Percentiles rank a stretch among this genome's conserved stretches.
These are phyloP conservation scores for Lasiodiplodia hormozganensis DNA, from an alignment of 2,329 filamentous ascomycete species.

Conservation along the genomic window DNA sequence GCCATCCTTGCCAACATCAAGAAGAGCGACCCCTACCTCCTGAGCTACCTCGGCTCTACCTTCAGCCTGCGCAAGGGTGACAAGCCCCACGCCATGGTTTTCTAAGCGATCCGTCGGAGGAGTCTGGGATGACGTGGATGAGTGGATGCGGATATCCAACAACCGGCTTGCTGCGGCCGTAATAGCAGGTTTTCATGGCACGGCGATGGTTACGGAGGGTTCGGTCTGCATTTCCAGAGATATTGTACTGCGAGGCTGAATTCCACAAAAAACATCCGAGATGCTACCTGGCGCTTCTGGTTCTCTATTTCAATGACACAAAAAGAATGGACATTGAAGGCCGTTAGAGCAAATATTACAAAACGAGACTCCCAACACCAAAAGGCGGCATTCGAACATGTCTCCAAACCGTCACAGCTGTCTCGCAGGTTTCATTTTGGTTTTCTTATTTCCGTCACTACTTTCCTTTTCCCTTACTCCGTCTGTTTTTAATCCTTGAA, in stretches of 20 bases:
- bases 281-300: slow-evolving; percentile 30
- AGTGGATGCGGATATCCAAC: slow-evolving; percentile 47
- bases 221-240: slow-evolving; percentile 49
- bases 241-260: slow-evolving; percentile 50
- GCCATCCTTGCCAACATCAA: slow-evolving; percentile 93
- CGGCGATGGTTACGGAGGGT: slow-evolving; percentile 46
- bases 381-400: background rate
- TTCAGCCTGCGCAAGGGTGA: slow-evolving; percentile 99
- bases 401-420: background rate
- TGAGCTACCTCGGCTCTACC: slow-evolving; percentile 90
- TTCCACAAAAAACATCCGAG: slow-evolving; percentile 40
- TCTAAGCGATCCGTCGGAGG: slow-evolving; percentile 64
- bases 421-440: slow-evolving; percentile 1
- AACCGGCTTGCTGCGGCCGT: slow-evolving; percentile 49
- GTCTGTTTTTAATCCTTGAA: slow-evolving; percentile 38
- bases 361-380: slow-evolving; percentile 27
- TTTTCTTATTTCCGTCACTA: slow-evolving; percentile 9
- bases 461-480: slow-evolving; percentile 32
- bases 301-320: slow-evolving; percentile 29
- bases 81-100: slow-evolving; percentile 99
- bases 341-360: slow-evolving; percentile 26
- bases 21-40: slow-evolving; percentile 88
- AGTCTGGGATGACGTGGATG: slow-evolving; percentile 28
- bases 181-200: slow-evolving; percentile 45
- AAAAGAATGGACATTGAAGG: slow-evolving; percentile 28